Evolutionary conservation across 441 rosid species (phyloP), one percentile per base, ranked within the genome.

Genomic region (Capsella rubella): DNA sequence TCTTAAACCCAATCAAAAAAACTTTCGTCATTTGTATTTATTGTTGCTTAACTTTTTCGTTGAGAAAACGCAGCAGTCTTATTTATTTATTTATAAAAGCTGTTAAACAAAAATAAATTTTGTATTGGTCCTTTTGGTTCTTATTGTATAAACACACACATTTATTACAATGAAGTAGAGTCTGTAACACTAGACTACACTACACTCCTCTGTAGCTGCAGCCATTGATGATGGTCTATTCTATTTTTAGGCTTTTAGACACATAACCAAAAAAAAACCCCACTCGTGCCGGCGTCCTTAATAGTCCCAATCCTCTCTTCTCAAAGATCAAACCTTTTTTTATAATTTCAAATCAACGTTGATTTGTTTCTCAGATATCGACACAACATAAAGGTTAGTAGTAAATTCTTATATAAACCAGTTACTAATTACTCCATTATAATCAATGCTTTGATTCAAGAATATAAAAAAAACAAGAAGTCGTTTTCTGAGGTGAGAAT

Each of bases 401-500:
- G 51, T 21, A 49, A 40, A 40, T 1, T 21, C 25, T 21, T 21
- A 21, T 2, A 21, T 21, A 21, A 21, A 21, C 25, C 25, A 21
- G 25, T 21, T 21, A 0, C 25, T 21, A 21, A 21, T 21, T 21
- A 21, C 2, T 21, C 25, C 25, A 21, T 21, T 21, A 2, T 21
- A 21, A 21, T 21, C 0, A 21, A 16, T 16, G 18, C 18, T 16
- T 16, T 16, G 35, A 5, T 32, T 5, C 6, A 31, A 31, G 13
- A 35, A 10, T 9, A 14, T 37, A 18, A 37, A n/a, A 32, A 15
- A 0, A 28, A 29, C 3, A 39, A 14, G 10, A 68, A 50, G 86
- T 83, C 84, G 64, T 86, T 88, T 83, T 83, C 87, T 16, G 2
- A 12, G 29, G 63, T 12, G 43, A 25, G 31, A 80, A 57, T 67